Evolutionary conservation across 1,284 basidiomycete species (phyloP).

Genomic region (Amylostereum chailletii): DNA sequence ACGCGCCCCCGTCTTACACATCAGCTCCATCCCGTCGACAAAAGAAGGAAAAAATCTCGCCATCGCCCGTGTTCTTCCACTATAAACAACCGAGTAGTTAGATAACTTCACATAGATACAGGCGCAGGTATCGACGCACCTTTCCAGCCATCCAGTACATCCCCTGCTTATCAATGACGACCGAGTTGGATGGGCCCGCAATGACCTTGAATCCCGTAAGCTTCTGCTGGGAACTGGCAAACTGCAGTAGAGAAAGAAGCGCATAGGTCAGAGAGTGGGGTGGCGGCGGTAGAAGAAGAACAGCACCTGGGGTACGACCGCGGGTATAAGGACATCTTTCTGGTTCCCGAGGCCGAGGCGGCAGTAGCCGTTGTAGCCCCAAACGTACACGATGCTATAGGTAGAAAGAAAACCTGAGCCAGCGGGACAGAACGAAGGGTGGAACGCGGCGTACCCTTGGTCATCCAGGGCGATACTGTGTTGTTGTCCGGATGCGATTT

Average conservation of each 20-base stretch:
- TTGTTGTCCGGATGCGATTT: constrained; percentile 82
- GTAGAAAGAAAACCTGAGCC: not conserved
- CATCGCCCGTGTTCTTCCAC: constrained; percentile 93
- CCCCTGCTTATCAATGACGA: constrained; percentile 76
- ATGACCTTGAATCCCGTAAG: constrained; percentile 61
- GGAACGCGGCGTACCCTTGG: constrained; percentile 43
- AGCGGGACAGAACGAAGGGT: constrained; percentile 1
- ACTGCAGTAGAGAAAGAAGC: constrained; percentile 29
- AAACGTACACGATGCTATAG: constrained; percentile 67
- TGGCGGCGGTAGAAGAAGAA: not conserved
- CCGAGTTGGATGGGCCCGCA: constrained; percentile 78
- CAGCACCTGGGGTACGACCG: constrained; percentile 63
- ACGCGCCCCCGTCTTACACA: no score
- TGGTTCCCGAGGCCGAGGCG: constrained; percentile 80
- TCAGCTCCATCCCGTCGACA: no score
- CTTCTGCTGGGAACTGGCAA: constrained; percentile 59
- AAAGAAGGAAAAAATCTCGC: constrained; percentile 27
- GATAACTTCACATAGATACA: constrained; percentile 5
- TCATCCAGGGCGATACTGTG: constrained; percentile 78
- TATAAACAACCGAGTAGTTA: constrained; percentile 22
- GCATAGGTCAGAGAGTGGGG: constrained; percentile 2
- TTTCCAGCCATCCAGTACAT: constrained; percentile 85
- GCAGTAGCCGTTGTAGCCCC: constrained; percentile 82
- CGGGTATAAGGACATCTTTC: constrained; percentile 70
- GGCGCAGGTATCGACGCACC: constrained; percentile 27